Base-by-base conservation (phyloP, 2,329 filamentous ascomycete genomes). In the Exophiala sideris region DNA sequence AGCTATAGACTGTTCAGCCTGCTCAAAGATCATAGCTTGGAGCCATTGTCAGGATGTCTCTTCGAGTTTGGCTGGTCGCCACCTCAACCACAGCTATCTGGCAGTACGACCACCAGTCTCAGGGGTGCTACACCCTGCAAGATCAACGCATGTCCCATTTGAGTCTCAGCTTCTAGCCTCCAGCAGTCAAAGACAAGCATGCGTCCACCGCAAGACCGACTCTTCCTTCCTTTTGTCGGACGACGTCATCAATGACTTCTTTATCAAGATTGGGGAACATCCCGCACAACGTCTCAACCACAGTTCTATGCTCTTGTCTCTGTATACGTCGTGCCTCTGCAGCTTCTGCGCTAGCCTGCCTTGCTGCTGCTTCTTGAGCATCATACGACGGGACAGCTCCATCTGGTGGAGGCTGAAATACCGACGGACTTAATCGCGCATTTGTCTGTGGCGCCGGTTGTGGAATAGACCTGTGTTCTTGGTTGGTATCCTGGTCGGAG, bases 251-350 rank as follows among this genome's bases (percentile, higher is more conserved):
- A 67, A 99, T 97, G 35, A 99, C 82, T 45, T 99, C 95, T 65
- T 85, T 84, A 70, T 99, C 94, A 47, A 99, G 76, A 67, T 95
- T 91, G 1, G 94, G 94, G 70, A 99, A 99, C 94, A 99, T 99
- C 64, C 90, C 88, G 45, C 89, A 86, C 53, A 99, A 75, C 34
- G 94, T 97, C 73, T 97, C 94, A 2, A 97, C 92, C 6, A 99
- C 85, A 64, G 91, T 92, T 50, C 83, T 79, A 71, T 97, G 91
- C 76, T 99, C 94, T 51, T 87, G 86, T 34, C 85, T 79, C 62
- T 94, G 85, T 56, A 97, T 83, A 12, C 88, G 79, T 61, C 91
- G 83, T 6, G 92, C 92, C 69, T 99, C 89, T 8, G 92, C 92
- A 5, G 83, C 83, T 70, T 97, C 92, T 1, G 89, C 91, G 62